Base-by-base conservation (phyloP, 352 stramenopile genomes). In the Plasmopara halstedii region DNA sequence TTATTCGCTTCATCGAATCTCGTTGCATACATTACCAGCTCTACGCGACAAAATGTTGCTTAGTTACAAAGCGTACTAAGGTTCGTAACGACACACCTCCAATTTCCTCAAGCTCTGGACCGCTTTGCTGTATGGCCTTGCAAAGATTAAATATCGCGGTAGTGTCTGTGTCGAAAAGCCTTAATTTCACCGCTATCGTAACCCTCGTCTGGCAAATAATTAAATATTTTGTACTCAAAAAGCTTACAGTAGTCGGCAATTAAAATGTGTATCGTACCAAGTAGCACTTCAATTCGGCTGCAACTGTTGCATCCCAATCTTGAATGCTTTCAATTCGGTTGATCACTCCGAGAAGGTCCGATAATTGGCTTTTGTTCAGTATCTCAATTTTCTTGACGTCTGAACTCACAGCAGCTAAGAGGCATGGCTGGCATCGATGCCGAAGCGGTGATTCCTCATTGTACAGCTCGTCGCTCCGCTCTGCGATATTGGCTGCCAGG, bases 321-420 rank as follows among this genome's bases (percentile, higher is more conserved):
- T 35, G 43, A 25, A 58, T 46, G 29, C 20, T 39, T 52, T 71
- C 60, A 15, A 67, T 70, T 13, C 70, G 53, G 14, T 50, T 41
- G 41, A 85, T 69, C 35, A 83, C 49, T 41, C 61, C 45, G 14
- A 84, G 59, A 19, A 88, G 32, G 17, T 48, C 29, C 11, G 52
- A n/a, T 2, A 88, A 43, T 9, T 62, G 43, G 3, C 22, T 42
- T 9, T 46, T 64, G 14, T 78, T 64, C 18, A 82, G 43, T 14
- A 56, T 62, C 14, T 86, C 75, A 14, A 89, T 62, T 15, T 50
- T 67, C 15, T 57, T 65, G 59, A 89, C 80, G 23, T 66, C 56
- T 29, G 50, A 67, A 19, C 70, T 74, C 8, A 89, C 59, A 20
- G 75, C 68, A 47, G 75, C 73, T 21, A 88, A 41, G 19, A 88